Evolutionary conservation across 23 red algal genomes (phyloP).

Genomic region (Chondrus crispus): DNA sequence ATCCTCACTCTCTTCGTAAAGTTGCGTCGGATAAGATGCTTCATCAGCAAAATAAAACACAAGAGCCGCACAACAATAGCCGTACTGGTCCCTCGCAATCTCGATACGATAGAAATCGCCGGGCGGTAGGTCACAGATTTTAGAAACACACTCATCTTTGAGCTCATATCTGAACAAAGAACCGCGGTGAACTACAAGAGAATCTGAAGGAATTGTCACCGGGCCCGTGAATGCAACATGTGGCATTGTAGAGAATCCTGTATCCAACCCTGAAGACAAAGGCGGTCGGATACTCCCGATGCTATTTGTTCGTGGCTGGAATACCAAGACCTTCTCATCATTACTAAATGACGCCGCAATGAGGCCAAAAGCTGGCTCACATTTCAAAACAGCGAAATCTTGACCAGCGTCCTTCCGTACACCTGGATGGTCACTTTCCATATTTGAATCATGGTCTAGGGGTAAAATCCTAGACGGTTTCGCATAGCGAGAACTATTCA

Average conservation of each 20-base stretch:
- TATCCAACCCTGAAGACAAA: constrained; percentile 28
- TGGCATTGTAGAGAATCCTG: neutral
- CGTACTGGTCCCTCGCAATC: constrained; percentile 41
- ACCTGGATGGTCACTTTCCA: neutral
- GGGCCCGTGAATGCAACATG: constrained; percentile 10
- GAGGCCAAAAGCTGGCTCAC: constrained; percentile 43
- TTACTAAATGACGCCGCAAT: constrained; percentile 10
- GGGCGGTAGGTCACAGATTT: constrained; percentile 26
- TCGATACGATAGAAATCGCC: constrained; percentile 20
- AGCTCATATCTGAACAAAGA: constrained; percentile 35
- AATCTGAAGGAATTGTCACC: neutral
- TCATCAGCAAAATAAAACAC: constrained; percentile 41
- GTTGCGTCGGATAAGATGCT: neutral
- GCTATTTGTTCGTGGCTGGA: neutral
- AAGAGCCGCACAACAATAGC: constrained; percentile 29
- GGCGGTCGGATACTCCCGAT: constrained; percentile 13
- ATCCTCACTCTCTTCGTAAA: neutral
- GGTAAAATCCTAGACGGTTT: constrained; percentile 12
- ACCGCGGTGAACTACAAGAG: neutral
- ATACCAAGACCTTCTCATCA: constrained; percentile 23
- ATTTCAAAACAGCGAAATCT: neutral
- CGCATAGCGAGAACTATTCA: constrained; percentile 23
- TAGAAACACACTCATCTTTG: neutral
- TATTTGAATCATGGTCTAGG: neutral
- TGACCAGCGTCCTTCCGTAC: neutral